Percentiles rank a stretch among this genome's conserved stretches.
These are phyloP conservation scores for Pseudocercospora crystallina DNA, from an alignment of 2,329 filamentous ascomycete species.

Conservation along the genomic window DNA sequence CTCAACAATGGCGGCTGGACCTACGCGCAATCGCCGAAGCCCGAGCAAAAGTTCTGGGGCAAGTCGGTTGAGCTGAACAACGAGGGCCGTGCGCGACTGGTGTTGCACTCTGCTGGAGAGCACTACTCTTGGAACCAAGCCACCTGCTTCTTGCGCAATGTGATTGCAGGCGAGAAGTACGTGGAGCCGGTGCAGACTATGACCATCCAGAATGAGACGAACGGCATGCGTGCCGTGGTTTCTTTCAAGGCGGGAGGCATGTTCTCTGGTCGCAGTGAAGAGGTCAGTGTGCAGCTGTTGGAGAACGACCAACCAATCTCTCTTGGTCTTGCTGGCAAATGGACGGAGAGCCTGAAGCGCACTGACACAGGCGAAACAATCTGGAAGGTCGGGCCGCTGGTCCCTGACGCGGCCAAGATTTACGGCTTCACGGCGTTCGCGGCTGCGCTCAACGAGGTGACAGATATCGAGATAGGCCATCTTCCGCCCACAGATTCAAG, in stretches of 20 bases:
- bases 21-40: conserved; percentile 80
- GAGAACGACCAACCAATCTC: conserved; percentile 65
- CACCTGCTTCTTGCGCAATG: conserved; percentile 88
- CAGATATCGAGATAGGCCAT: conserved; percentile 69
- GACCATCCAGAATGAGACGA: conserved; percentile 80
- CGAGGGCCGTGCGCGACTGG: conserved; percentile 79
- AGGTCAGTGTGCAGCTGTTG: conserved; percentile 75
- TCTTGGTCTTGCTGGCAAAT: conserved; percentile 73
- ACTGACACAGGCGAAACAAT: conserved; percentile 65
- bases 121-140: conserved; percentile 85
- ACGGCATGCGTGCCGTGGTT: conserved; percentile 77
- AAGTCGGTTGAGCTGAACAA: conserved; percentile 94
- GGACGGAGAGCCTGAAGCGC: conserved; percentile 73
- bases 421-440: conserved; percentile 91
- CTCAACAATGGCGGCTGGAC: conserved; percentile 68
- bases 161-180: conserved; percentile 98
- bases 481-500: conserved; percentile 81
- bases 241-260: conserved; percentile 95
- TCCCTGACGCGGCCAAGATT: conserved; percentile 73
- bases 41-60: conserved; percentile 97
- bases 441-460: conserved; percentile 83
- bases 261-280: conserved; percentile 93
- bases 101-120: conserved; percentile 68
- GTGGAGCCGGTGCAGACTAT: conserved; percentile 91
- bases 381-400: conserved; percentile 76